Evolutionary conservation across 495 filamentous ascomycete genomes (phyloP), one percentile per base, ranked within the genome.

Genomic region (Filosporella fistucella): DNA sequence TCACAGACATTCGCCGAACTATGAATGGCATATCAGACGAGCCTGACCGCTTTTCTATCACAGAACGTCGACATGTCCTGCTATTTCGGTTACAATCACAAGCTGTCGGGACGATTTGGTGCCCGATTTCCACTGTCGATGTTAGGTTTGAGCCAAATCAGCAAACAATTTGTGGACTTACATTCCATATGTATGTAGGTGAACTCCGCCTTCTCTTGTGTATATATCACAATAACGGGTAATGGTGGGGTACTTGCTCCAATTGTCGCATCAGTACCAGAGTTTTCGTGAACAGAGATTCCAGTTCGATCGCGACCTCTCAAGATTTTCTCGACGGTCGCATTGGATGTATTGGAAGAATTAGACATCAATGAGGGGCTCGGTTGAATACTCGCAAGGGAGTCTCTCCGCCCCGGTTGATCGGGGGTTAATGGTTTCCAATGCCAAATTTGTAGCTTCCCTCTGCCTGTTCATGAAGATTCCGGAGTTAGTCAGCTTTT

Each of bases 391-490:
- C 20, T 25, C 20, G 39, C 13, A 42, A 17, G 5, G 17, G 35
- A 12, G 8, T 26, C n/a, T 20, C 14, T 9, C 30, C 13, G 8
- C 13, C 34, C 22, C 5, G 28, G 3, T 2, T 21, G 33, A 4
- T 39, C 14, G 26, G 8, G n/a, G 2, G n/a, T 18, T 22, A 48
- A 28, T 18, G 45, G 45, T 21, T 48, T 48, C 34, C 35, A 48
- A 22, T 48, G 34, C 45, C 45, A 48, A 9, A 48, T 28, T 18
- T 48, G 45, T 16, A 48, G 10, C 14, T 13, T 25, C 4, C 34
- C 21, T 14, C 29, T 6, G 2, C 36, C 45, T 40, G 9, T n/a
- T n/a, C n/a, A n/a, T n/a, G n/a, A n/a, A n/a, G n/a, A n/a, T n/a
- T n/a, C n/a, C n/a, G n/a, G n/a, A n/a, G n/a, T n/a, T n/a, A n/a